Conservation (phyloP, 2,329 filamentous ascomycete genomes). For the Ophiocordyceps camponoti-saundersi region DNA sequence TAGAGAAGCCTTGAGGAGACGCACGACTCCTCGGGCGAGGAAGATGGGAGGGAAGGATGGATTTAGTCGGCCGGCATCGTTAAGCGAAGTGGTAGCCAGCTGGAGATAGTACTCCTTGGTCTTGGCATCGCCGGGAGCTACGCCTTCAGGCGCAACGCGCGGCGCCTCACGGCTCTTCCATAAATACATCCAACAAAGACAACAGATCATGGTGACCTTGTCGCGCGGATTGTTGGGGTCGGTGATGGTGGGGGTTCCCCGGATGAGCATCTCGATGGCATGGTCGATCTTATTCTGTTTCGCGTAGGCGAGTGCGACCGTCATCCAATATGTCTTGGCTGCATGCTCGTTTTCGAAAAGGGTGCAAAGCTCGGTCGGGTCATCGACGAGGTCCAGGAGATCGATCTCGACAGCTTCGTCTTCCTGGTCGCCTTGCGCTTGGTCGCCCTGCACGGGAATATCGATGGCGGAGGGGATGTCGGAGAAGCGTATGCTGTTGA, state of each 20-base stretch:
- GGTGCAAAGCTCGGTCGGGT: conserved; percentile 87
- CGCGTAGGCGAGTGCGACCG: conserved; percentile 89
- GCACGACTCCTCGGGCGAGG: conserved; percentile 76
- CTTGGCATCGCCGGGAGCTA: conserved; percentile 52
- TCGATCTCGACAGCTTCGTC: conserved; percentile 80
- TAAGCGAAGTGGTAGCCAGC: conserved; percentile 75
- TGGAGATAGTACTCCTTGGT: conserved; percentile 91
- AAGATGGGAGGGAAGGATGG: conserved; percentile 84
- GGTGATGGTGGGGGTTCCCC: conserved; percentile 53
- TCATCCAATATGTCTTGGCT: conserved; percentile 90
- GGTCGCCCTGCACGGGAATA: conserved; percentile 44
- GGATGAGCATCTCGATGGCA: conserved; percentile 55
- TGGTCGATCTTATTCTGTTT: conserved; percentile 91
- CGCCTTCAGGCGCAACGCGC: conserved; percentile 42
- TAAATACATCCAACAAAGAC: conserved; percentile 80
- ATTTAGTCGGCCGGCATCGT: conserved; percentile 89
- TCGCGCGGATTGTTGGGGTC: conserved; percentile 61
- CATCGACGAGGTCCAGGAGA: conserved; percentile 77
- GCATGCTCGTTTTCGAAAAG: conserved; percentile 89
- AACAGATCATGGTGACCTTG: conserved; percentile 68
- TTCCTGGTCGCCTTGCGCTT: conserved; percentile 43
- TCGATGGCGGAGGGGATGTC: conserved; percentile 50
- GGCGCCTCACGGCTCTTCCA: conserved; percentile 74
- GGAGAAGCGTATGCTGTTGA: conserved; percentile 40
- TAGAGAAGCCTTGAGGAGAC: conserved; percentile 73